A percentile compares a stretch with the other conserved stretches of the same genome.
phyloP scores from a whole-genome alignment of 768 basidiomycete species.

The Hericium alpestre region DNA sequence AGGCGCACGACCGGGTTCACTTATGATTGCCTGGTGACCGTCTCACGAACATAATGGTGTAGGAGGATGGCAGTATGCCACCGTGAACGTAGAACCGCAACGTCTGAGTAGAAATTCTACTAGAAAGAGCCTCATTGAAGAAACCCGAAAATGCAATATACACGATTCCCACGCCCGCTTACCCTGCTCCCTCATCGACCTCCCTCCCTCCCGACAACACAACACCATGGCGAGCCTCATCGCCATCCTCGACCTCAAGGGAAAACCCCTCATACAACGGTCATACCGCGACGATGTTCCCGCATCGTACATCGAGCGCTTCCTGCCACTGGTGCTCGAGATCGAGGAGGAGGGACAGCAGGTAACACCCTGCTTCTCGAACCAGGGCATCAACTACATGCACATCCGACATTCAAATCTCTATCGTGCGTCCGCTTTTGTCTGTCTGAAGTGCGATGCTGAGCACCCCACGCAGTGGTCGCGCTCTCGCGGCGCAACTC shows the following conservation, averaged over 20 bases:
- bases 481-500: constrained; percentile 93
- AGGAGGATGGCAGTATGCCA: too few relatives aligned
- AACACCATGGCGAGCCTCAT: constrained; percentile 55
- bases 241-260: constrained; percentile 96
- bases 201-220: too few relatives aligned
- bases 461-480: constrained; percentile 51
- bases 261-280: constrained; percentile 93
- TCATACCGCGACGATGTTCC: constrained; percentile 96
- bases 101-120: too few relatives aligned
- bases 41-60: too few relatives aligned
- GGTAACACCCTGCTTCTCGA: constrained; percentile 92
- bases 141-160: too few relatives aligned
- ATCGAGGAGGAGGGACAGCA: constrained; percentile 96
- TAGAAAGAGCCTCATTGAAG: too few relatives aligned
- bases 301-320: constrained; percentile 80
- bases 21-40: too few relatives aligned
- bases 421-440: constrained; percentile 55
- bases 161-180: too few relatives aligned
- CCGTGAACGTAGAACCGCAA: too few relatives aligned
- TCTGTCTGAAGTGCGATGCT: background rate
- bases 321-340: constrained; percentile 86
- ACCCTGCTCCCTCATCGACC: too few relatives aligned
- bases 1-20: too few relatives aligned
- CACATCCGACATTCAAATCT: constrained; percentile 97
- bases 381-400: constrained; percentile 94